Conservation (phyloP, 768 basidiomycete genomes). For the Pleurotus eryngii region DNA sequence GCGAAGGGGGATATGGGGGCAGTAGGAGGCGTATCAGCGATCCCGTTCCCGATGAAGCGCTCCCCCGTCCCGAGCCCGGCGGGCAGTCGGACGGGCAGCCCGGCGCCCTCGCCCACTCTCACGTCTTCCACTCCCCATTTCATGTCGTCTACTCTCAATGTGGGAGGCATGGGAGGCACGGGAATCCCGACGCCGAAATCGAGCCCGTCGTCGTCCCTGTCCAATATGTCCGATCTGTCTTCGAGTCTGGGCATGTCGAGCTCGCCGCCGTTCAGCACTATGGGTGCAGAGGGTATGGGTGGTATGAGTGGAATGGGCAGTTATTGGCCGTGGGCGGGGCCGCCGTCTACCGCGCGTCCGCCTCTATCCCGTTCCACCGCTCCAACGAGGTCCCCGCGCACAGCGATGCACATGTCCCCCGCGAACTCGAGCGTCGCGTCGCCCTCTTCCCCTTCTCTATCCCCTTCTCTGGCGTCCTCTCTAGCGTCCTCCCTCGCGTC, state of each 20-base stretch:
- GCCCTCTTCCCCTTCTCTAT: background rate
- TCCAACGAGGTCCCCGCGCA: background rate
- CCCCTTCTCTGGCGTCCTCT: too few relatives aligned
- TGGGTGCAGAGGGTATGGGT: background rate
- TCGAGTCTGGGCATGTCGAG: background rate
- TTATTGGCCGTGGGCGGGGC: constrained; percentile 11
- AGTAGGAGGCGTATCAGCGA: background rate
- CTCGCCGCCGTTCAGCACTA: background rate
- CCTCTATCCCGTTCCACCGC: background rate
- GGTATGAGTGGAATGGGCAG: background rate
- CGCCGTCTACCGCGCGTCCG: background rate
- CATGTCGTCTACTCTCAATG: background rate
- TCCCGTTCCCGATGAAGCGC: constrained; percentile 3
- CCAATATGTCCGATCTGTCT: background rate
- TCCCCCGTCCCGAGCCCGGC: background rate
- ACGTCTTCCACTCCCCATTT: background rate
- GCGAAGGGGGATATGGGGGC: too few relatives aligned
- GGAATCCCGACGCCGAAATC: background rate
- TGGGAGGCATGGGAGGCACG: background rate
- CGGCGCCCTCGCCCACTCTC: background rate
- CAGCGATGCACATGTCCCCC: background rate
- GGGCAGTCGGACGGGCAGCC: background rate
- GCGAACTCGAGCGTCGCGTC: background rate
- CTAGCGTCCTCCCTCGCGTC: background rate
- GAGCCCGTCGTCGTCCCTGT: background rate